phyloP scores from a whole-genome alignment of 441 rosid genomes.

The Populus hybrid region DNA sequence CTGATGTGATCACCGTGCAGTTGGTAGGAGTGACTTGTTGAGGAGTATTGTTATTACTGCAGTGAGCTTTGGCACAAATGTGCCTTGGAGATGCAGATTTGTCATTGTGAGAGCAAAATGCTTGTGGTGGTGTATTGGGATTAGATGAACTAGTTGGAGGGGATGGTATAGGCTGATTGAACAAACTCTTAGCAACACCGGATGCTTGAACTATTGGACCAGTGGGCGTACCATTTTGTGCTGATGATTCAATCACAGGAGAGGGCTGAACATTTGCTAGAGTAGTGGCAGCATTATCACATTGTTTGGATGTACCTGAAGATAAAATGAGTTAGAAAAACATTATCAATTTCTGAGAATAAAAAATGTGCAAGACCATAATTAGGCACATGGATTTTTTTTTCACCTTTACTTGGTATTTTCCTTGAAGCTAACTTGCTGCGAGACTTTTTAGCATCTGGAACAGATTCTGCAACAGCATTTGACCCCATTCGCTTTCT shows the following conservation, averaged over 20 bases:
- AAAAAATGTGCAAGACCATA: neutral
- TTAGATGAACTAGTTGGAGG: conserved; percentile 43
- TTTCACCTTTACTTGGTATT: conserved; percentile 36
- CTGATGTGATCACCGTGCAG: conserved; percentile 65
- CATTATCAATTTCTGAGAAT: neutral
- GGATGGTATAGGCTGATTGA: conserved; percentile 37
- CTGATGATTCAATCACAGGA: conserved; percentile 20
- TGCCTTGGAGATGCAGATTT: conserved; percentile 36
- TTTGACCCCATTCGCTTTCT: conserved; percentile 50
- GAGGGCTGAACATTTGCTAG: conserved; percentile 26
- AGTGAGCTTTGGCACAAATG: conserved; percentile 25
- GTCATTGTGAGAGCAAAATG: conserved; percentile 35
- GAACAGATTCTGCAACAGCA: conserved; percentile 32
- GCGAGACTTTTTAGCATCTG: conserved; percentile 49
- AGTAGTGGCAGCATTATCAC: conserved; percentile 17
- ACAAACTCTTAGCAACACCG: conserved; percentile 62
- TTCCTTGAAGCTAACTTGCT: conserved; percentile 26
- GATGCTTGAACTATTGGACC: conserved; percentile 35
- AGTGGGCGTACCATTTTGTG: conserved; percentile 14
- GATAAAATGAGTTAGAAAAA: neutral
- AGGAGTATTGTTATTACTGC: conserved; percentile 36
- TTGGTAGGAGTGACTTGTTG: conserved; percentile 53
- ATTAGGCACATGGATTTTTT: neutral
- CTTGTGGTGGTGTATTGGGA: conserved; percentile 64
- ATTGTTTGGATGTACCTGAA: conserved; percentile 26